Percentiles rank a stretch among this genome's conserved stretches.
phyloP scores from a whole-genome alignment of 345 rosid genomes.

The Arabis hirsuta region DNA sequence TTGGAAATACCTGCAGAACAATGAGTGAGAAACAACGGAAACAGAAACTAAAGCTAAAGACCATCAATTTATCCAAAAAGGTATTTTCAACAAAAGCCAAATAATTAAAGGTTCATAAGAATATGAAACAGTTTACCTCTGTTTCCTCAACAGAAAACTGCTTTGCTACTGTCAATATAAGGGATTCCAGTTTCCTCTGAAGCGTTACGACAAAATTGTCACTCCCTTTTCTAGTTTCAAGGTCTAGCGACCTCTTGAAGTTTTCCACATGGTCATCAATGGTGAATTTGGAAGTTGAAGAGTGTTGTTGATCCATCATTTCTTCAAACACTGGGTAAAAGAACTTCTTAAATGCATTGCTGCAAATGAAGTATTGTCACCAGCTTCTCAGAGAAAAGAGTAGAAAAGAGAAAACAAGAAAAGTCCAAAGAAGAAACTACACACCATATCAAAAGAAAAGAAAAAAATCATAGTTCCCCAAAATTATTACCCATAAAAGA shows the following conservation, averaged over 20 bases:
- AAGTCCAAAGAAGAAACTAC: slow-evolving; percentile 15
- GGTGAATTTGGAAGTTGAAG: slow-evolving; percentile 40
- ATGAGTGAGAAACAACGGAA: background rate
- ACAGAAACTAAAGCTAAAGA: no score
- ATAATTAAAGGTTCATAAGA: background rate
- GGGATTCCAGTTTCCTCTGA: slow-evolving; percentile 51
- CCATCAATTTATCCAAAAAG: background rate
- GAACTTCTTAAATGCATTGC: slow-evolving; percentile 64
- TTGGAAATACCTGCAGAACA: slow-evolving; percentile 57
- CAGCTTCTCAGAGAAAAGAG: slow-evolving; percentile 29
- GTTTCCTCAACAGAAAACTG: slow-evolving; percentile 56
- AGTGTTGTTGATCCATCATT: slow-evolving; percentile 35
- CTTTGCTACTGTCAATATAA: slow-evolving; percentile 44
- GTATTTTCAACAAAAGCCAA: background rate
- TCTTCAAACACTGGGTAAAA: slow-evolving; percentile 54
- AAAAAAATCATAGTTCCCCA: background rate
- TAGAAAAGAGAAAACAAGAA: background rate
- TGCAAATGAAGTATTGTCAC: slow-evolving; percentile 45
- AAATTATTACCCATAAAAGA: slow-evolving; percentile 62
- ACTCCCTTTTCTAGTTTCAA: slow-evolving; percentile 30
- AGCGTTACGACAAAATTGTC: slow-evolving; percentile 48
- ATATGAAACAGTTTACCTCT: slow-evolving; percentile 52
- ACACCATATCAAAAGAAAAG: background rate
- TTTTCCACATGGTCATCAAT: slow-evolving; percentile 48
- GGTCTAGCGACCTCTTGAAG: slow-evolving; percentile 50